phyloP scores from a whole-genome alignment of 1,284 basidiomycete species.

The Cryptococcus neoformans region DNA sequence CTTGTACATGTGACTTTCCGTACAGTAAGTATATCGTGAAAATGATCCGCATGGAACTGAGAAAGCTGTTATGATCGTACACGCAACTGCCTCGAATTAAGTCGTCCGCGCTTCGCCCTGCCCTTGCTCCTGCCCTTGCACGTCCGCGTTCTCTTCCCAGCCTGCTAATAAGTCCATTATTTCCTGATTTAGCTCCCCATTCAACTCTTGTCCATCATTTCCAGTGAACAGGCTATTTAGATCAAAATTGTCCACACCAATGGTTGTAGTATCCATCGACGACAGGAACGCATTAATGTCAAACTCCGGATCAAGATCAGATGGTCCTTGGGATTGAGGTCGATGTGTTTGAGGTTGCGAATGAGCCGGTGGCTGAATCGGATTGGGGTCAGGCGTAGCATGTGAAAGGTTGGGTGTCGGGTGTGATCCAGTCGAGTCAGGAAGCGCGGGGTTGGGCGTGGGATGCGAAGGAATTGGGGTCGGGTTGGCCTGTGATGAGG shows the following conservation, averaged over 20 bases:
- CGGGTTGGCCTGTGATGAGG: not conserved
- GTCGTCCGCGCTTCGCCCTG: not conserved
- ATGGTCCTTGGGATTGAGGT: too few species aligned
- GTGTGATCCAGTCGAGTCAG: not conserved
- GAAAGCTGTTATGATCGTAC: too few species aligned
- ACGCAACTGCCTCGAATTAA: too few species aligned
- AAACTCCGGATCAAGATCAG: conserved; percentile 7
- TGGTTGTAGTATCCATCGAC: conserved; percentile 9
- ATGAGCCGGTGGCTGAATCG: too few species aligned
- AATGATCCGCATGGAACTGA: too few species aligned
- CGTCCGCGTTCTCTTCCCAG: conserved; percentile 12
- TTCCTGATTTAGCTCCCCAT: conserved; percentile 19
- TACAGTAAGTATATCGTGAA: too few species aligned
- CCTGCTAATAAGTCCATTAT: conserved; percentile 26
- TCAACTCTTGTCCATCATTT: conserved; percentile 5
- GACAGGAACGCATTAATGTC: conserved; percentile 20
- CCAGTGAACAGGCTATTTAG: conserved; percentile 14
- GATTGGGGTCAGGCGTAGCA: not conserved
- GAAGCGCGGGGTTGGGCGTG: not conserved
- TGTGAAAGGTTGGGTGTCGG: not conserved
- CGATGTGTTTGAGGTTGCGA: too few species aligned
- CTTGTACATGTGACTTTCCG: too few species aligned
- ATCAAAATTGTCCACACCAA: conserved; percentile 1
- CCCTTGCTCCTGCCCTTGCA: not conserved
- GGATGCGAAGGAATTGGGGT: not conserved